Conservation (phyloP, 2,329 filamentous ascomycete genomes). For the Thermoascus crustaceus region DNA sequence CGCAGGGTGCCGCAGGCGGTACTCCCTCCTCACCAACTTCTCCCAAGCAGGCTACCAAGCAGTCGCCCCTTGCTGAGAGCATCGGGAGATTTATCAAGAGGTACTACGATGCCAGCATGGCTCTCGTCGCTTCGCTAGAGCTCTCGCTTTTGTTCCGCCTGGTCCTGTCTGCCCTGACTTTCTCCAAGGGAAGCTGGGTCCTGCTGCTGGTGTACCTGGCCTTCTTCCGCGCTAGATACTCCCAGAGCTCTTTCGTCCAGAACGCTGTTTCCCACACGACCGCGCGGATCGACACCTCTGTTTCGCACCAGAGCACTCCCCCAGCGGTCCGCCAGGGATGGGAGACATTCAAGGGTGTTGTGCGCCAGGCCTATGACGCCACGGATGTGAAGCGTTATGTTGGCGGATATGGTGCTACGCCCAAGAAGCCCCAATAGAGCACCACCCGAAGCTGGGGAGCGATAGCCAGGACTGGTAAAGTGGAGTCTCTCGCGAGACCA, state of each 20-base stretch:
- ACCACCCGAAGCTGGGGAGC: not conserved
- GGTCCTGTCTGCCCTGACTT: slow-evolving; percentile 70
- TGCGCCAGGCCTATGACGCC: slow-evolving; percentile 65
- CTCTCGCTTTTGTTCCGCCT: slow-evolving; percentile 80
- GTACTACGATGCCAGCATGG: slow-evolving; percentile 97
- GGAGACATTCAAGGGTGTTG: slow-evolving; percentile 66
- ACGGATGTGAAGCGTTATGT: slow-evolving; percentile 73
- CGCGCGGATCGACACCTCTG: slow-evolving; percentile 68
- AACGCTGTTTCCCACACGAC: slow-evolving; percentile 64
- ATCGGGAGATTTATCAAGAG: slow-evolving; percentile 94
- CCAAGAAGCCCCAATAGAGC: slow-evolving; percentile 43
- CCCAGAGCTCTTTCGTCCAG: slow-evolving; percentile 91
- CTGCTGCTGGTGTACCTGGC: slow-evolving; percentile 76
- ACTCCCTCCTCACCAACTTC: slow-evolving; percentile 49
- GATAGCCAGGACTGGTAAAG: not conserved
- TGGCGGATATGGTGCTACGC: slow-evolving; percentile 35
- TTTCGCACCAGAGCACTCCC: slow-evolving; percentile 79
- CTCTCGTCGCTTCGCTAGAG: slow-evolving; percentile 79
- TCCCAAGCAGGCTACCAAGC: slow-evolving; percentile 39
- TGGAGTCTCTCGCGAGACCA: not conserved
- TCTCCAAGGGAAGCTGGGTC: slow-evolving; percentile 87
- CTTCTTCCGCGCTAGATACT: slow-evolving; percentile 84
- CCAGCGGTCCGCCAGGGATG: slow-evolving; percentile 71
- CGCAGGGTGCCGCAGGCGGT: slow-evolving; percentile 40
- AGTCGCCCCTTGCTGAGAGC: slow-evolving; percentile 63